Evolutionary conservation across 768 basidiomycete species (phyloP).

Genomic region (Auriscalpium orientale): DNA sequence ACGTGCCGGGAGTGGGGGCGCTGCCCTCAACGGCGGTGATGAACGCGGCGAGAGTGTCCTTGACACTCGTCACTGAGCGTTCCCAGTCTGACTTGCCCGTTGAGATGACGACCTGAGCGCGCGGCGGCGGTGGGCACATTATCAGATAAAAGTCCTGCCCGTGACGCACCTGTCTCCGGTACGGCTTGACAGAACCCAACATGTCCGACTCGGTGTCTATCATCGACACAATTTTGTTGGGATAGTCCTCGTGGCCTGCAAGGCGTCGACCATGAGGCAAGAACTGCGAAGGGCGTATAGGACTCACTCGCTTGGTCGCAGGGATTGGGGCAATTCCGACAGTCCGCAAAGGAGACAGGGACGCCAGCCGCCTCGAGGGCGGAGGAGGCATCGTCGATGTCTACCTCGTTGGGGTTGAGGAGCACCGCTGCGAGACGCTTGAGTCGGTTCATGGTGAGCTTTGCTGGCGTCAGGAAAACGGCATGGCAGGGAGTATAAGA

Average conservation of each 20-base stretch:
- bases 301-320: constrained; percentile 23
- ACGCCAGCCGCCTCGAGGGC: constrained; percentile 16
- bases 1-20: constrained; percentile 19
- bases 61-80: constrained; percentile 64
- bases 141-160: constrained; percentile 4
- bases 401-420: constrained; percentile 2
- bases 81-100: constrained; percentile 90
- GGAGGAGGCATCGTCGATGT: constrained; percentile 8
- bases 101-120: constrained; percentile 69
- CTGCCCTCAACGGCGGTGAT: constrained; percentile 24
- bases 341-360: constrained; percentile 21
- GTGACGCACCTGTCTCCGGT: constrained; percentile 62
- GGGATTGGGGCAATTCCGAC: constrained; percentile 22
- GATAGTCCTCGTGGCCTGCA: constrained; percentile 68
- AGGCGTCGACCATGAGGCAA: not conserved
- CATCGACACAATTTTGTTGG: constrained; percentile 49
- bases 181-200: constrained; percentile 82
- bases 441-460: constrained; percentile 9
- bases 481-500: not conserved
- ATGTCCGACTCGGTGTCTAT: constrained; percentile 75
- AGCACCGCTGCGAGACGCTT: constrained; percentile 8
- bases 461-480: not conserved
- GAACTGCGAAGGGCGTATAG: constrained; percentile 1
- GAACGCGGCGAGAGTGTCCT: constrained; percentile 63
- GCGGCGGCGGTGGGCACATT: not conserved